These are phyloP conservation scores for Aureobasidium sp. DNA, from an alignment of 2,329 filamentous ascomycete species.

Conservation along the genomic window DNA sequence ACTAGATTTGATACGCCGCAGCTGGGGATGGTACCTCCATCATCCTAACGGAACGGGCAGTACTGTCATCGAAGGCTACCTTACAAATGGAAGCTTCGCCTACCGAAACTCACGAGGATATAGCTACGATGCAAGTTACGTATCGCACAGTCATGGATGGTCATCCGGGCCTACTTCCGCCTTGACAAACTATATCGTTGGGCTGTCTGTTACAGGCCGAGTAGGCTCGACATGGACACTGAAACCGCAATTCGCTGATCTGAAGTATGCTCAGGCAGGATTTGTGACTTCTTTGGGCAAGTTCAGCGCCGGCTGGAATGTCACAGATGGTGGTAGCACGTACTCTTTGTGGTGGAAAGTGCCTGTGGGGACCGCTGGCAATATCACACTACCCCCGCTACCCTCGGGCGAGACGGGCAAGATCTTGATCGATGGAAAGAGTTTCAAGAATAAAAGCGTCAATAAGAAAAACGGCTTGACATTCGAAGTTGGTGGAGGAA, in stretches of 20 bases:
- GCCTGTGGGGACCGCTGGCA: conserved; percentile 28
- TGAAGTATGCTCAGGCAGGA: conserved; percentile 38
- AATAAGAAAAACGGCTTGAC: background rate
- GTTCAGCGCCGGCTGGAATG: conserved; percentile 33
- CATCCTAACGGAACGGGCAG: conserved; percentile 52
- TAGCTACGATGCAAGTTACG: conserved; percentile 24
- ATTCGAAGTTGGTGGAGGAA: background rate
- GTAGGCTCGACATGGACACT: conserved; percentile 39
- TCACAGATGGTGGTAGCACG: conserved; percentile 18
- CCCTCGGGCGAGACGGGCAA: conserved; percentile 7
- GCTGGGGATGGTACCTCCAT: conserved; percentile 56
- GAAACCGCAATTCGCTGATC: conserved; percentile 39
- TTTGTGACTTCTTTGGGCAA: conserved; percentile 41
- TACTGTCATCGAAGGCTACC: conserved; percentile 55
- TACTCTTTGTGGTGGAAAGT: conserved; percentile 23
- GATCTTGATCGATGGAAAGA: conserved; percentile 4
- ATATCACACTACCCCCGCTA: conserved; percentile 24
- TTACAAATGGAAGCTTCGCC: conserved; percentile 49
- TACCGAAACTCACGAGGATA: conserved; percentile 36
- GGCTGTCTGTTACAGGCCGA: conserved; percentile 35
- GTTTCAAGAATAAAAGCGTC: conserved; percentile 7
- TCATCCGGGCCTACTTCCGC: conserved; percentile 35
- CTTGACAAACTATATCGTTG: conserved; percentile 39
- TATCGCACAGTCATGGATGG: conserved; percentile 29
- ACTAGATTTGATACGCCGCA: conserved; percentile 48